Evolutionary conservation across 441 rosid genomes (phyloP), one percentile per base, ranked within the genome.

Genomic region (Aleurites moluccanus): DNA sequence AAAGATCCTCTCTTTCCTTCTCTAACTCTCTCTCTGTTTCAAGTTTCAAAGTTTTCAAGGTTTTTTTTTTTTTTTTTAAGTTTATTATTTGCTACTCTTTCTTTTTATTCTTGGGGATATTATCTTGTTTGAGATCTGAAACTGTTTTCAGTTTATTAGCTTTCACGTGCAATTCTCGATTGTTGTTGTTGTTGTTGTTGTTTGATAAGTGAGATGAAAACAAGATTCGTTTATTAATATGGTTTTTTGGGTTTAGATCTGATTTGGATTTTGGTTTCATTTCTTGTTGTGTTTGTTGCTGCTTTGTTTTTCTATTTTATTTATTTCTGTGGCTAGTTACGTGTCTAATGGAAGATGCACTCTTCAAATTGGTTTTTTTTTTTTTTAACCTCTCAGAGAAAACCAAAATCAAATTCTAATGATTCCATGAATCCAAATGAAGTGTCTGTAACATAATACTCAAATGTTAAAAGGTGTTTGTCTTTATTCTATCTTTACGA

Each of bases 161-260:
- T 27, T 28, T 72, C 14, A 45, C 4, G 14, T 72, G 42, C 18
- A 28, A 30, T 49, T 67, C 55, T 50, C 18, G 21, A 11, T 50
- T 15, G 21, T 14, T 25, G 4, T 66, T 45, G 21, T 14, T 25
- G 4, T 66, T 45, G 38, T 49, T 45, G 45, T 25, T 18, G 40
- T 38, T 49, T 28, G 8, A 3, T 23, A 55, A 55, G 60, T 55
- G 27, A 27, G 60, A 14, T 7, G 20, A 10, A 16, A 28, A 4
- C 20, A 9, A 27, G 42, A 35, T 64, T 52, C 27, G n/a, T 40
- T 10, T 11, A 44, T 40, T 6, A 35, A 15, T 65, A 27, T 66
- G 6, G n/a, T 72, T 50, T 14, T 53, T 64, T 52, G 18, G 11
- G 40, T 64, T 64, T 73, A 64, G 63, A 23, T 73, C 70, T 65